phyloP scores from a whole-genome alignment of 164 flowering plant genomes.

The Magnolia officinalis region DNA sequence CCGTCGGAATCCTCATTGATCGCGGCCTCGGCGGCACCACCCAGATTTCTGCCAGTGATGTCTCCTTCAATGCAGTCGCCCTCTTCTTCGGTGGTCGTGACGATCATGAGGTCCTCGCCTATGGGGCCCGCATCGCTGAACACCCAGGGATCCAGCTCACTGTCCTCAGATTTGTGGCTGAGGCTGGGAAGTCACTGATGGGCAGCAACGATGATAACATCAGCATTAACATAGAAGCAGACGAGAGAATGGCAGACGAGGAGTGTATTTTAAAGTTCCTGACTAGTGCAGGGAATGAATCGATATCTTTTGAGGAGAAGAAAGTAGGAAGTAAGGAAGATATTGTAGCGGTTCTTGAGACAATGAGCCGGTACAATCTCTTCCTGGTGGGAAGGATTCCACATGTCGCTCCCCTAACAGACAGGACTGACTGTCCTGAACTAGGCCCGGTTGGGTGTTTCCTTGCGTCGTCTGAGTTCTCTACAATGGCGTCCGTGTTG shows the following conservation, averaged over 20 bases:
- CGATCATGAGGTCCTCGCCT: slow-evolving; percentile 40
- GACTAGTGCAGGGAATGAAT: neutral
- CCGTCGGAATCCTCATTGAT: slow-evolving; percentile 43
- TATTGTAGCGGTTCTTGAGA: slow-evolving; percentile 11
- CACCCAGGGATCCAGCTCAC: slow-evolving; percentile 42
- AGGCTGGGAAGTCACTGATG: slow-evolving; percentile 8
- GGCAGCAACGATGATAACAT: neutral
- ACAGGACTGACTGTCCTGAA: slow-evolving; percentile 36
- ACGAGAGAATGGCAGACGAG: slow-evolving; percentile 5
- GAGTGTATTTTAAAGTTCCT: slow-evolving; percentile 6
- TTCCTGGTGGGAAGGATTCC: slow-evolving; percentile 46
- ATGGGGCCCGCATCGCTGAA: slow-evolving; percentile 39
- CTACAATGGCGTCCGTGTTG: slow-evolving; percentile 13
- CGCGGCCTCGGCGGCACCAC: slow-evolving; percentile 44
- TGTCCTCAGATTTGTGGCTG: slow-evolving; percentile 20
- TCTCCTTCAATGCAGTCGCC: slow-evolving; percentile 20
- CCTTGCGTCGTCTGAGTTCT: slow-evolving; percentile 34
- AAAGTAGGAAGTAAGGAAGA: slow-evolving; percentile 24
- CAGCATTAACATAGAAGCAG: neutral
- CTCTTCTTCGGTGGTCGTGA: slow-evolving; percentile 42
- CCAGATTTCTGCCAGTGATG: slow-evolving; percentile 38
- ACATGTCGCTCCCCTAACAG: slow-evolving; percentile 7
- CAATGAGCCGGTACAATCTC: slow-evolving; percentile 31
- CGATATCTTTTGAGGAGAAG: slow-evolving; percentile 15
- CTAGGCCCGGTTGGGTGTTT: slow-evolving; percentile 44